These are phyloP conservation scores for Boechera retrofracta DNA, from an alignment of 345 rosid species.

Conservation along the genomic window DNA sequence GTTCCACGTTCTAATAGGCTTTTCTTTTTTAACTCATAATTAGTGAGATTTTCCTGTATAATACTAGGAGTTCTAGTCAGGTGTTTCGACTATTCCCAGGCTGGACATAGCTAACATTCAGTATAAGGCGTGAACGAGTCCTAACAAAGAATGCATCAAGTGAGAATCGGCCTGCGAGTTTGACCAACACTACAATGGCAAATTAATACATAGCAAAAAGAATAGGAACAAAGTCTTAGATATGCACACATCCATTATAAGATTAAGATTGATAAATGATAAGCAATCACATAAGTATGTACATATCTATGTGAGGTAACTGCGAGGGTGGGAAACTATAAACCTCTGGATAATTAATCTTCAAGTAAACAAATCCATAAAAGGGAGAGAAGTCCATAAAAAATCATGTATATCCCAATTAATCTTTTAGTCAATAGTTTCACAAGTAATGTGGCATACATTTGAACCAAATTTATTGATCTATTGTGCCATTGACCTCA, in stretches of 20 bases:
- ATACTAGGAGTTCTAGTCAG: background rate
- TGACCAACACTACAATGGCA: too few species aligned
- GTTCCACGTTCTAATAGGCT: background rate
- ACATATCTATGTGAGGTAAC: background rate
- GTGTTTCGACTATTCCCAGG: constrained; percentile 5
- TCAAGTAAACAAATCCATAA: constrained; percentile 9
- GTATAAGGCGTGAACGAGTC: constrained; percentile 7
- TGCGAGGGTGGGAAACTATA: background rate
- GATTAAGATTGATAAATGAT: background rate
- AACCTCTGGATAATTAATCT: background rate
- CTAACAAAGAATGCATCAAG: constrained; percentile 10
- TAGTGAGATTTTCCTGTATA: background rate
- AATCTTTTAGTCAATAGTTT: background rate
- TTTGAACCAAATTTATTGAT: constrained; percentile 6
- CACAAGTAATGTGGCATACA: background rate
- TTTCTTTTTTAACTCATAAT: background rate
- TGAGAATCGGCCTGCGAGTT: background rate
- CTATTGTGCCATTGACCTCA: background rate
- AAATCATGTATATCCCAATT: background rate
- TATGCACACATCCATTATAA: background rate
- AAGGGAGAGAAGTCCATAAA: background rate
- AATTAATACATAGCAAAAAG: background rate
- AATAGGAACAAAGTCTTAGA: background rate
- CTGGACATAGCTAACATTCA: background rate
- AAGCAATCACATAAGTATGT: background rate